phyloP scores from a whole-genome alignment of 495 filamentous ascomycete genomes.

The Haplographium delicatum region DNA sequence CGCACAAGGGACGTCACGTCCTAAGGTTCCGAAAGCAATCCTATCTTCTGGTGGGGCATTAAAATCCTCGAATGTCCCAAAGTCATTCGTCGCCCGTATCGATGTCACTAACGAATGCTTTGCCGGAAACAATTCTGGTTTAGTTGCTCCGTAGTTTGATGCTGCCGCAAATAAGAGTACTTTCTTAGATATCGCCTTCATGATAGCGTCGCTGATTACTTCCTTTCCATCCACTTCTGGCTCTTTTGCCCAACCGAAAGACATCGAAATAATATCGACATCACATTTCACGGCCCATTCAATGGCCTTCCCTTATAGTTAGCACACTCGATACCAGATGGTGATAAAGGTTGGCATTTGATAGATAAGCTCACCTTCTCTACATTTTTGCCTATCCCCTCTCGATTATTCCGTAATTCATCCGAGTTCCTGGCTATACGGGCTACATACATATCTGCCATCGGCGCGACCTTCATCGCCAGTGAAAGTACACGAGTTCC shows the following conservation, averaged over 20 bases:
- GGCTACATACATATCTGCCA: background rate
- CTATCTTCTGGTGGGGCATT: background rate
- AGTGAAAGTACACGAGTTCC: background rate
- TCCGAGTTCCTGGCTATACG: background rate
- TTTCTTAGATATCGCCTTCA: background rate
- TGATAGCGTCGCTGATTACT: background rate
- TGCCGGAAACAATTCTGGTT: background rate
- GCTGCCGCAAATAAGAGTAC: background rate
- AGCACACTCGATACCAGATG: background rate
- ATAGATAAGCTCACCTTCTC: background rate
- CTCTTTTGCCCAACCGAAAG: background rate
- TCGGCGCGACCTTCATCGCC: background rate
- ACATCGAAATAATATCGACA: background rate
- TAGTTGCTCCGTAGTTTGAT: background rate
- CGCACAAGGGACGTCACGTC: background rate
- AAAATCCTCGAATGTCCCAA: background rate
- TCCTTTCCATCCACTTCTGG: background rate
- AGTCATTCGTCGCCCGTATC: background rate
- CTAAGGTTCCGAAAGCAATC: background rate
- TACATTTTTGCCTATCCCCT: background rate
- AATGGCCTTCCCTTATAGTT: background rate
- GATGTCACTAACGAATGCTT: background rate
- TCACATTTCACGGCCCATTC: background rate
- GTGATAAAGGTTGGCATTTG: background rate
- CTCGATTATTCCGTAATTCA: too few relatives aligned